Evolutionary conservation across 768 basidiomycete genomes (phyloP).

Genomic region (Lactarius evosmus): DNA sequence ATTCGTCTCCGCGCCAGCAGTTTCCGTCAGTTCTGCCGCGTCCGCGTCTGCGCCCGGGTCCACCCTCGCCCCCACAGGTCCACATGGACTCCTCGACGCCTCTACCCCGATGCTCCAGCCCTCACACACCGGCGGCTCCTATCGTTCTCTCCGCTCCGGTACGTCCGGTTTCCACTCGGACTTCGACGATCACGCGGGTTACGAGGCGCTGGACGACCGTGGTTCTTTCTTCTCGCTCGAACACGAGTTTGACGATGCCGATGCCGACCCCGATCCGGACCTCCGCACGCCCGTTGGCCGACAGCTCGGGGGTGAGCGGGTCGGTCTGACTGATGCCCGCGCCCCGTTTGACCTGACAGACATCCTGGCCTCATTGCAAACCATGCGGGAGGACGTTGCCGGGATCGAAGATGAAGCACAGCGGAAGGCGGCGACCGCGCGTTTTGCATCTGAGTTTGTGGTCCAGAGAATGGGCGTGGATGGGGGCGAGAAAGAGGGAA

Average conservation of each 20-base stretch:
- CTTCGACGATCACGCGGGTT: conserved; percentile 13
- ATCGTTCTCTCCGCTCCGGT: conserved; percentile 51
- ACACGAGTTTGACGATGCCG: background rate
- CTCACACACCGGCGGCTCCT: conserved; percentile 37
- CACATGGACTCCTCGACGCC: conserved; percentile 17
- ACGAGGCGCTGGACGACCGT: conserved; percentile 26
- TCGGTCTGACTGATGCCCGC: background rate
- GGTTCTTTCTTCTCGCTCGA: conserved; percentile 12
- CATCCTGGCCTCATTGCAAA: conserved; percentile 19
- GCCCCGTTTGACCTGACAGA: conserved; percentile 22
- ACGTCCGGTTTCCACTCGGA: conserved; percentile 57
- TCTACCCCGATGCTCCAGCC: conserved; percentile 29
- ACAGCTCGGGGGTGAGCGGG: background rate
- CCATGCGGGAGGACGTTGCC: conserved; percentile 23
- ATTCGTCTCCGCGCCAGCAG: conserved; percentile 59
- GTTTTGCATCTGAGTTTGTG: conserved; percentile 27
- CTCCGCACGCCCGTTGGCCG: background rate
- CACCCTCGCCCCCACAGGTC: background rate
- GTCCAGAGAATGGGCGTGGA: conserved; percentile 20
- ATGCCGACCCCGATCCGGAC: background rate
- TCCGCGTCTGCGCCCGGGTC: background rate
- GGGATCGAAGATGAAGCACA: conserved; percentile 24
- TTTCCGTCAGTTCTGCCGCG: conserved; percentile 7
- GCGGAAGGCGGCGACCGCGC: conserved; percentile 24
- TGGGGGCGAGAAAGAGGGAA: conserved; percentile 10